Base-by-base conservation (phyloP, 2,329 filamentous ascomycete genomes). In the Cordyceps tenuipes region DNA sequence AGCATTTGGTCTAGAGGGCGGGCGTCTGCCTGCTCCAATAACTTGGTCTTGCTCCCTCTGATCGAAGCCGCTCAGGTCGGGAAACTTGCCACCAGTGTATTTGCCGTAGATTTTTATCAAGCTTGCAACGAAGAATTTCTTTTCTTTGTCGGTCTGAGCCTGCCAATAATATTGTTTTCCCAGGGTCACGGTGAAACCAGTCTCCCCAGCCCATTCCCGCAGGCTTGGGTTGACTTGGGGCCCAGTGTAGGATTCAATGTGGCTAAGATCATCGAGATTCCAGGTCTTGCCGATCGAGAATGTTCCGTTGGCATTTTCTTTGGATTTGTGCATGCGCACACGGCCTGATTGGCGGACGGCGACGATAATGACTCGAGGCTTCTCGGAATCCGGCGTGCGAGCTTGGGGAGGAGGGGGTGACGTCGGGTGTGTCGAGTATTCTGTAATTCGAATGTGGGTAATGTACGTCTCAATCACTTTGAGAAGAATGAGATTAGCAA, bases 271-370 rank as follows among this genome's bases (percentile, higher is more conserved):
- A 73, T 97, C 93, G 66, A 99, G 82, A 71, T 92, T 89, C 94
- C 94, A 99, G 3, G 94, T 96, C 77, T 99, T 99, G 65, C 94
- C 94, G 66, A 99, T 96, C 21, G 93, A 97, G 73, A 97, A 99
- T 26, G 90, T 86, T 60, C 91, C 91, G 72, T 96, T 97, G 60
- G 83, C 80, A 72, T 99, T 99, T 76, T 99, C 94, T 67, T 96
- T 88, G 61, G 91, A 93, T 75, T 99, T 99, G 79, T 99, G 94
- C 78, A 99, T 86, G 68, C 92, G 89, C 54, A 99, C 93, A 62
- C 91, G 83, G 59, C 93, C 94, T 1, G 93, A 96, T 68, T 91
- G 94, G 63, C 91, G 85, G 62, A 99, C 94, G 12, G 93, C 89
- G 65, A 99, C 88, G 65, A 99, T 91, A 70, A 99, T 95, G 65